phyloP scores from a whole-genome alignment of 495 filamentous ascomycete species.

The Talaromyces nanjingensis region DNA sequence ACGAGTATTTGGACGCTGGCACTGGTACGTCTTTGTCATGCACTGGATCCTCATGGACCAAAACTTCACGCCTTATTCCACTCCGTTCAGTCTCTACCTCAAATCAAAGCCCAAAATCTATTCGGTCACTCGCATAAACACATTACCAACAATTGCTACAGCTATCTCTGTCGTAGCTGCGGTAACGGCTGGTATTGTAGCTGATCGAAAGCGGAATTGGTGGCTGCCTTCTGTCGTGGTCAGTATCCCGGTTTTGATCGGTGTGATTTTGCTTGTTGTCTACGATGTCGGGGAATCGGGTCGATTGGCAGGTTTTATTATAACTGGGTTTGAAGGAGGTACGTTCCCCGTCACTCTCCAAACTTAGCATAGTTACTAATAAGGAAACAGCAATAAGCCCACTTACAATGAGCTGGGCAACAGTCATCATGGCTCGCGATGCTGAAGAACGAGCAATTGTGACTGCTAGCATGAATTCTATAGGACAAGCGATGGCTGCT shows the following conservation, averaged over 20 bases:
- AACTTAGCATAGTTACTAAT: neutral
- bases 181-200: slow-evolving; percentile 19
- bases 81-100: slow-evolving; percentile 24
- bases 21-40: slow-evolving; percentile 22
- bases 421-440: slow-evolving; percentile 24
- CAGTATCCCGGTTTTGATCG: slow-evolving; percentile 21
- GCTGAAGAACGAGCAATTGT: slow-evolving; percentile 29
- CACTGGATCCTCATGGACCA: slow-evolving; percentile 27
- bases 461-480: slow-evolving; percentile 30
- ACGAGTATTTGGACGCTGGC: slow-evolving; percentile 23
- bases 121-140: slow-evolving; percentile 16
- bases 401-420: slow-evolving; percentile 29
- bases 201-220: slow-evolving; percentile 21
- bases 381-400: slow-evolving; percentile 21
- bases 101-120: slow-evolving; percentile 21
- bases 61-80: slow-evolving; percentile 20
- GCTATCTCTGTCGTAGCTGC: slow-evolving; percentile 26
- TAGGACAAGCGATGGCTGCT: slow-evolving; percentile 28
- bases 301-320: slow-evolving; percentile 24
- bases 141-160: slow-evolving; percentile 21
- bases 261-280: slow-evolving; percentile 20
- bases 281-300: slow-evolving; percentile 26
- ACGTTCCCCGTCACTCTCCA: slow-evolving; percentile 7
- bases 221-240: slow-evolving; percentile 22
- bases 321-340: slow-evolving; percentile 27